Evolutionary conservation across 306 rosid genomes (phyloP).

Genomic region (Pyrus pyrifolia): DNA sequence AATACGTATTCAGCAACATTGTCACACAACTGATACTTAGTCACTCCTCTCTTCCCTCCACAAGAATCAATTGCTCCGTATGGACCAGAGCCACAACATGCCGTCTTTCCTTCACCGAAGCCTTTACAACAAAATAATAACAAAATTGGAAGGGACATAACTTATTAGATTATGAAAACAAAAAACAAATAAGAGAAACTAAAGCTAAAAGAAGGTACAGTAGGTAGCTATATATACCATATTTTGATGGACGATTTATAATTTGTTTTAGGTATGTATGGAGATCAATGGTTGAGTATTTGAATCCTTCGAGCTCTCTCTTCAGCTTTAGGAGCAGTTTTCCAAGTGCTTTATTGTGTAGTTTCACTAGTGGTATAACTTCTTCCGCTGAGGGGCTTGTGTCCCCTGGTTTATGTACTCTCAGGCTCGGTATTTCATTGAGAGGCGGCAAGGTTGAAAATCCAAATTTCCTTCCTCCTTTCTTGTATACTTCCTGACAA

Average conservation of each 20-base stretch:
- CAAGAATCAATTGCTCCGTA: constrained; percentile 17
- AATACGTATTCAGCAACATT: constrained; percentile 27
- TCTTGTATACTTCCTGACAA: constrained; percentile 21
- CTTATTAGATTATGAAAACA: background rate
- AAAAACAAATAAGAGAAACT: background rate
- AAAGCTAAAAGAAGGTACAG: background rate
- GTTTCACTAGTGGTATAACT: constrained; percentile 16
- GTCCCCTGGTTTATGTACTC: constrained; percentile 5
- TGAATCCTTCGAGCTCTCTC: constrained; percentile 27
- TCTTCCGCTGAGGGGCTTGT: constrained; percentile 25
- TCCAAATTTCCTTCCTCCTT: constrained; percentile 44
- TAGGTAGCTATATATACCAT: constrained; percentile 16
- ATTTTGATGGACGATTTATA: constrained; percentile 33
- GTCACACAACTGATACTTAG: constrained; percentile 32
- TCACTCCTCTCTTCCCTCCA: constrained; percentile 40
- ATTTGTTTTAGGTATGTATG: constrained; percentile 1
- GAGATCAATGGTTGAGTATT: constrained; percentile 25
- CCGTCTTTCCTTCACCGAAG: constrained; percentile 25
- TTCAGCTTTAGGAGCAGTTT: constrained; percentile 16
- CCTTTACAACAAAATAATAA: background rate
- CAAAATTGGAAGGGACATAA: no score
- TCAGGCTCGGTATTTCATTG: constrained; percentile 19
- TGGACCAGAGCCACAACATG: constrained; percentile 37
- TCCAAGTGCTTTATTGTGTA: constrained; percentile 35
- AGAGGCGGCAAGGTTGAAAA: constrained; percentile 4